Percentiles rank a stretch among this genome's conserved stretches.
Conservation (phyloP, 2,329 filamentous ascomycete species). For the Seiridium unicorne region DNA sequence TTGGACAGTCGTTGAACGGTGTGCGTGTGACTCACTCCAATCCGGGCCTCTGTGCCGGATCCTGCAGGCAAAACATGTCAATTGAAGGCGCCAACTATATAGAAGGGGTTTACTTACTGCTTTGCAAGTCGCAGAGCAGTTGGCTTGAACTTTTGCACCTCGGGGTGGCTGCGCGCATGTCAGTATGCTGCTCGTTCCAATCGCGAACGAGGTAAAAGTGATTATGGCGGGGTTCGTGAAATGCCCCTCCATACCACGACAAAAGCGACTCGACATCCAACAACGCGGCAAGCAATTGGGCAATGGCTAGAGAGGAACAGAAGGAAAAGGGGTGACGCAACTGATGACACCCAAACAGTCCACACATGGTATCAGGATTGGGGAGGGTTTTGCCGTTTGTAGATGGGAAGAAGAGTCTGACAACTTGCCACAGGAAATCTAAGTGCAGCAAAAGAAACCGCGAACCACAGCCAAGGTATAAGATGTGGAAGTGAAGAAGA, state of each 20-base stretch:
- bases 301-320: too few relatives aligned
- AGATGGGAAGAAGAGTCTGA: background rate
- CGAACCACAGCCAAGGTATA: background rate
- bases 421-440: background rate
- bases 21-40: constrained; percentile 76
- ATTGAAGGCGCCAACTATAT: constrained; percentile 23
- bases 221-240: constrained; percentile 25
- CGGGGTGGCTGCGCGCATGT: constrained; percentile 65
- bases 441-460: background rate
- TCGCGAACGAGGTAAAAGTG: constrained; percentile 20
- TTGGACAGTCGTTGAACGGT: constrained; percentile 1
- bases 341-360: constrained; percentile 94
- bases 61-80: constrained; percentile 48
- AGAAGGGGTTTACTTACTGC: constrained; percentile 63
- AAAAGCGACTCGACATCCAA: too few relatives aligned
- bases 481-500: background rate
- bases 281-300: too few relatives aligned
- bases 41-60: constrained; percentile 95
- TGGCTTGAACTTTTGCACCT: constrained; percentile 95
- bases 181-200: constrained; percentile 11
- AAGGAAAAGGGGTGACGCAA: constrained; percentile 33
- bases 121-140: constrained; percentile 91
- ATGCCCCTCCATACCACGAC: constrained; percentile 33
- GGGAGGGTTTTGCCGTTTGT: background rate
- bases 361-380: constrained; percentile 72